Evolutionary conservation across 2,329 filamentous ascomycete genomes (phyloP), one percentile per base, ranked within the genome.

Genomic region (Aspergillus sclerotialis): DNA sequence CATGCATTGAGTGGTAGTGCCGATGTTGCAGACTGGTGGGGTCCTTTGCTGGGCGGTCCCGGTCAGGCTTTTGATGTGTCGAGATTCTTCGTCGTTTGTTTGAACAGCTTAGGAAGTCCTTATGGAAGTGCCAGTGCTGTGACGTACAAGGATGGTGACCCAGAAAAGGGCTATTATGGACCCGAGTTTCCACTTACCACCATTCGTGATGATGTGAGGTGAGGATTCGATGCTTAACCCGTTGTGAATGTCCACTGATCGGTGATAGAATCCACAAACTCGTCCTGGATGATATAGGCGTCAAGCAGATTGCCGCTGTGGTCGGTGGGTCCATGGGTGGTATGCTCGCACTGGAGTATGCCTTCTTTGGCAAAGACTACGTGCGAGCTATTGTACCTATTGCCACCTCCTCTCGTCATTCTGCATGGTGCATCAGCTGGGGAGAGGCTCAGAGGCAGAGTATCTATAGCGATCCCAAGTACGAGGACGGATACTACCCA

Each of bases 391-490:
- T 76, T 42, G 65, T 75, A 10, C 71, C 72, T 1, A 75, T 76
- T 33, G 71, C 73, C 10, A 76, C 72, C 4, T 73, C 71, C 10
- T 69, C 69, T 13, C 65, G 70, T 13, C 73, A 76, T 40, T 72
- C 70, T 27, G 72, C 72, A 3, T 77, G 73, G 73, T 73, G 71
- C 28, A 77, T 76, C 36, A 72, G 72, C 39, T 76, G 73, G 72
- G 70, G 70, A 3, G 73, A 77, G 52, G 68, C 71, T 6, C 73
- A 76, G 48, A 57, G 73, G 38, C 71, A 75, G 46, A 70, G 70
- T 72, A 96, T 98, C 58, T 98, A 96, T 65, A 89, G 87, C 25
- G 92, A 98, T 58, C 92, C 92, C 19, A 96, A 95, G 67, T 98
- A 98, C 61, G 88, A 95, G 42, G 89, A 96, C 53, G 92, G 92